Evolutionary conservation across 1,284 basidiomycete species (phyloP).

Genomic region (Golubevia pallescens): DNA sequence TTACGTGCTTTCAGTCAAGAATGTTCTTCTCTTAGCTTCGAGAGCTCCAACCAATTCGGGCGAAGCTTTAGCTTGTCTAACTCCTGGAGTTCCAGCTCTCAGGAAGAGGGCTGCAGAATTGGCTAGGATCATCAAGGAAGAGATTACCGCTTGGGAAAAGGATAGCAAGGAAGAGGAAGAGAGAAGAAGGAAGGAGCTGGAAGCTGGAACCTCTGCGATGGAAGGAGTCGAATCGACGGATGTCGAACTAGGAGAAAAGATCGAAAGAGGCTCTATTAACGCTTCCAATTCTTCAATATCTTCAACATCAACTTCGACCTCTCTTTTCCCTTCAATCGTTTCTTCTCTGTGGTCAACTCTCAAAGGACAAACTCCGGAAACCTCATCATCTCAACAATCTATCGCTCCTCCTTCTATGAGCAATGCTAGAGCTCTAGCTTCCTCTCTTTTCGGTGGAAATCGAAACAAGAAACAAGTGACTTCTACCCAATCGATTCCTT

Average conservation of each 20-base stretch:
- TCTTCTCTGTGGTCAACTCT: neutral
- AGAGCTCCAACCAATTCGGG: slow-evolving; percentile 33
- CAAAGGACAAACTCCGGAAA: neutral
- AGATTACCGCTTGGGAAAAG: slow-evolving; percentile 28
- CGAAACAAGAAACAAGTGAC: neutral
- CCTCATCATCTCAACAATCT: neutral
- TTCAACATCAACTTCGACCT: neutral
- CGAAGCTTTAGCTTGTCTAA: slow-evolving; percentile 29
- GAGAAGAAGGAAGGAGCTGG: neutral
- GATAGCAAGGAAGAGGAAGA: slow-evolving; percentile 1
- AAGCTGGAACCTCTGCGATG: neutral
- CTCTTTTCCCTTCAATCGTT: neutral
- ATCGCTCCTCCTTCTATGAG: neutral
- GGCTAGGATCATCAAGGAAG: slow-evolving; percentile 25
- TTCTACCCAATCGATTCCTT: neutral
- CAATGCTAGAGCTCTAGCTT: neutral
- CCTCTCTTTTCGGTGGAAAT: neutral
- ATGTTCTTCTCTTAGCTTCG: slow-evolving; percentile 40
- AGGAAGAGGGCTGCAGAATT: slow-evolving; percentile 36
- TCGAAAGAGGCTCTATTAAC: neutral
- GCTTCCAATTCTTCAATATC: neutral
- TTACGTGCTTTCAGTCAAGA: slow-evolving; percentile 34
- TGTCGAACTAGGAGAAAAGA: neutral
- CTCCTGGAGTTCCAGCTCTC: slow-evolving; percentile 23
- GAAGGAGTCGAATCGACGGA: neutral